These are phyloP conservation scores for Flaveria sonorensis DNA, from an alignment of 129 eudicot genomes.

Conservation along the genomic window DNA sequence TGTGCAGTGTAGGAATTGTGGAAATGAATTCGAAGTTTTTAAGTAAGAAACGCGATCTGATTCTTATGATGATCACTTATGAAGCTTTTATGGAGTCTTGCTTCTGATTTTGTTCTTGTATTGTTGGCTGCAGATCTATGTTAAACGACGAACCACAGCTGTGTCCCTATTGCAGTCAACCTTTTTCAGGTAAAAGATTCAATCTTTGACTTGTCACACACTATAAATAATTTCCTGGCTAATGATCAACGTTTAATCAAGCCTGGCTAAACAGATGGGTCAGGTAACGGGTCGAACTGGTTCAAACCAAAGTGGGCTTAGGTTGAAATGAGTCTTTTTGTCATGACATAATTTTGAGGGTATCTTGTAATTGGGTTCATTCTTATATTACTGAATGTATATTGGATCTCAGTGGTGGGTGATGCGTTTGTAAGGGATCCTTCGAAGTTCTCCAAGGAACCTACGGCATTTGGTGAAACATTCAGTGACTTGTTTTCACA, in stretches of 20 bases:
- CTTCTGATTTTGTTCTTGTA: slow-evolving; percentile 13
- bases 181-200: slow-evolving; percentile 73
- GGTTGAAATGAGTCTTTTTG: background rate
- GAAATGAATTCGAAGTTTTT: slow-evolving; percentile 74
- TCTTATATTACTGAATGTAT: slow-evolving; percentile 16
- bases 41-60: slow-evolving; percentile 53
- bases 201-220: background rate
- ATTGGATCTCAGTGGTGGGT: slow-evolving; percentile 59
- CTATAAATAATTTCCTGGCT: background rate
- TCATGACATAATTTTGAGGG: slow-evolving; percentile 17
- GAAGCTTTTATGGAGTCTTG: background rate
- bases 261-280: background rate
- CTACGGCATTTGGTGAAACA: slow-evolving; percentile 55
- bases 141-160: slow-evolving; percentile 66
- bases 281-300: background rate
- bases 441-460: slow-evolving; percentile 50
- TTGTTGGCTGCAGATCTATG: slow-evolving; percentile 55
- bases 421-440: slow-evolving; percentile 69
- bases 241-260: background rate
- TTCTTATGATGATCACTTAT: slow-evolving; percentile 11
- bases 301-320: background rate
- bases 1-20: slow-evolving; percentile 94
- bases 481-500: slow-evolving; percentile 58
- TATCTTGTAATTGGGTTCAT: background rate
- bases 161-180: slow-evolving; percentile 84